phyloP scores from a whole-genome alignment of 2,329 filamentous ascomycete genomes.

The Lasiodiplodia sp. region DNA sequence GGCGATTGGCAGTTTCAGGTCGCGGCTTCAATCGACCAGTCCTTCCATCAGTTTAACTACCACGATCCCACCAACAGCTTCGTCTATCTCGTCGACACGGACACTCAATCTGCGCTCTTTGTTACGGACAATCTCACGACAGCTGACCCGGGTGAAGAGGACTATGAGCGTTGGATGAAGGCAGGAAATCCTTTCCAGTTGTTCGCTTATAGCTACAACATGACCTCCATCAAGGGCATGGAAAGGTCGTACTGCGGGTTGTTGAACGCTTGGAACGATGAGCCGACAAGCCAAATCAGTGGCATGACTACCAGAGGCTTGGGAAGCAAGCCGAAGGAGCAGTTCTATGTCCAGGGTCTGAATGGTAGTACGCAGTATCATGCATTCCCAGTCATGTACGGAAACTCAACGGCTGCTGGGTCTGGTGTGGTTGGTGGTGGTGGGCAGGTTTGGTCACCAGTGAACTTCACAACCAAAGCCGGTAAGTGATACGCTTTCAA shows the following conservation, averaged over 20 bases:
- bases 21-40: slow-evolving; percentile 80
- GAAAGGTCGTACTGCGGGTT: slow-evolving; percentile 85
- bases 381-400: slow-evolving; percentile 73
- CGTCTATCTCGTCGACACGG: slow-evolving; percentile 84
- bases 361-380: slow-evolving; percentile 75
- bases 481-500: slow-evolving; percentile 59
- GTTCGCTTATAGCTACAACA: slow-evolving; percentile 73
- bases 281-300: slow-evolving; percentile 58
- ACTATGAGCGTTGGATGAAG: slow-evolving; percentile 64
- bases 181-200: slow-evolving; percentile 72
- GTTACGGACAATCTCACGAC: slow-evolving; percentile 76
- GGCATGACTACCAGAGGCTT: slow-evolving; percentile 74
- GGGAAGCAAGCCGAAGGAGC: slow-evolving; percentile 77
- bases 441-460: slow-evolving; percentile 74
- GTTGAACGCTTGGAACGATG: slow-evolving; percentile 66
- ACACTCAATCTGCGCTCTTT: slow-evolving; percentile 78
- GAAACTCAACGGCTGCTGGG: slow-evolving; percentile 61
- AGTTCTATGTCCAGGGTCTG: slow-evolving; percentile 83
- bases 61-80: slow-evolving; percentile 56
- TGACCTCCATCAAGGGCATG: slow-evolving; percentile 70
- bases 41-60: slow-evolving; percentile 72
- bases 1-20: slow-evolving; percentile 82
- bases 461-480: slow-evolving; percentile 79
- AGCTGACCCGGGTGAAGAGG: slow-evolving; percentile 52
- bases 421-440: slow-evolving; percentile 70